phyloP scores from a whole-genome alignment of 1,284 basidiomycete species.

The Fomitopsis schrenkii region DNA sequence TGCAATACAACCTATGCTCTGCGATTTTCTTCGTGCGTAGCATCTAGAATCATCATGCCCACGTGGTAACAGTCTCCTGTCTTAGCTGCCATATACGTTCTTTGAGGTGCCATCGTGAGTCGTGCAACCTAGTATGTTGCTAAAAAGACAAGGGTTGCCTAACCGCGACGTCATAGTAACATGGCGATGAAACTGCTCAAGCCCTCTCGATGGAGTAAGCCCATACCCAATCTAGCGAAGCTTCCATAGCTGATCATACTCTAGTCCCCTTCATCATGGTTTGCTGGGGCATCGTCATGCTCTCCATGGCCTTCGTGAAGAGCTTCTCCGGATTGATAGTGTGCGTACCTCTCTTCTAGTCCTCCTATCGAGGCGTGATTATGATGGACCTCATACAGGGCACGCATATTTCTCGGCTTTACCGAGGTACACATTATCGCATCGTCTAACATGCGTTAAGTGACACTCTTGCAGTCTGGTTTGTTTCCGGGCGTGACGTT shows the following conservation, averaged over 20 bases:
- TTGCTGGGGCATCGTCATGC: slow-evolving; percentile 3
- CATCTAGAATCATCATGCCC: no score
- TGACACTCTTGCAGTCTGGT: slow-evolving; percentile 20
- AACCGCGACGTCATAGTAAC: not conserved
- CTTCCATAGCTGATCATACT: not conserved
- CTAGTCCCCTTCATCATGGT: slow-evolving; percentile 2
- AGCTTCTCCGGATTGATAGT: not conserved
- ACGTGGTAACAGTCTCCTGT: not conserved
- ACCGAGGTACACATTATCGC: not conserved
- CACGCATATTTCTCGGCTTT: not conserved
- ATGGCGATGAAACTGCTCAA: slow-evolving; percentile 1
- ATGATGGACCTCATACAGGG: not conserved
- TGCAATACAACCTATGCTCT: slow-evolving; percentile 4
- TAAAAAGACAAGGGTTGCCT: no score
- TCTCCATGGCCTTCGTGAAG: slow-evolving; percentile 3
- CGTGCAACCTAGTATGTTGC: no score
- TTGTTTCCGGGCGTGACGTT: slow-evolving; percentile 53
- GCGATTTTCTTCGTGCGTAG: slow-evolving; percentile 7
- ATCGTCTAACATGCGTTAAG: not conserved
- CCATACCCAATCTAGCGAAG: not conserved
- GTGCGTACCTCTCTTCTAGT: not conserved
- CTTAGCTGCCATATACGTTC: not conserved
- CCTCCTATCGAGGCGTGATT: not conserved
- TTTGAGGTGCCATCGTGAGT: slow-evolving; percentile 1
- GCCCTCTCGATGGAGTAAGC: slow-evolving; percentile 5